Evolutionary conservation across 371 early-diverging fungal genomes (phyloP), one percentile per base, ranked within the genome.

Genomic region (Nematocida parisii): DNA sequence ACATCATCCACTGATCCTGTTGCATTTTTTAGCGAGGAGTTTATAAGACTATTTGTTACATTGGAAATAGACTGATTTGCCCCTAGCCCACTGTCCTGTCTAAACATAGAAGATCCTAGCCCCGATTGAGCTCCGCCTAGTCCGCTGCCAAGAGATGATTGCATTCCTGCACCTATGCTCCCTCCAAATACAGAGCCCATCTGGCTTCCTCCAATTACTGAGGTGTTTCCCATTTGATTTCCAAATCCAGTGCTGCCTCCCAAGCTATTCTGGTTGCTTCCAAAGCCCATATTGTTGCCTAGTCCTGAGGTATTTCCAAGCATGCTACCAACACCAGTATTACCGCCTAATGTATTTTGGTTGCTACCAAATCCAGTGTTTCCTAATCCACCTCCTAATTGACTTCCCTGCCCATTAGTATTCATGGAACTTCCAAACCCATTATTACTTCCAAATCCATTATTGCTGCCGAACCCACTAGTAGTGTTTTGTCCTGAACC

Each of bases 1-100:
- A 56, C 33, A 27, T 75, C 75, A 22, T 54, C 44, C 1, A 33
- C 22, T 24, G 60, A 60, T 11, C 60, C 60, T 9, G 60, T 60
- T 9, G 60, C 60, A 2, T 60, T 60, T 20, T 33, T 60, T 33
- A 60, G 33, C 20, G 60, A 18, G 22, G 60, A 20, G 60, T 60
- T 60, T 20, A 60, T 60, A 60, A 60, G 22, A 22, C 18, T 60
- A 24, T 24, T 60, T 60, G 60, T 18, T 22, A 20, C 22, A 11
- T 20, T 33, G 11, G 60, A 24, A 20, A 20, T 18, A 60, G 60
- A 60, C 60, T 60, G 60, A 33, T 60, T 60, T 9, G 18, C 1
- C 9, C 60, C 60, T 18, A 24, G 11, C 2, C 20, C 20, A 18
- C 18, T 60, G 60, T 20, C 22, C 11, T 9, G 20, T 11, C 22